Evolutionary conservation across 352 stramenopile genomes (phyloP), one percentile per base, ranked within the genome.

Genomic region (Phytophthora nicotianae): DNA sequence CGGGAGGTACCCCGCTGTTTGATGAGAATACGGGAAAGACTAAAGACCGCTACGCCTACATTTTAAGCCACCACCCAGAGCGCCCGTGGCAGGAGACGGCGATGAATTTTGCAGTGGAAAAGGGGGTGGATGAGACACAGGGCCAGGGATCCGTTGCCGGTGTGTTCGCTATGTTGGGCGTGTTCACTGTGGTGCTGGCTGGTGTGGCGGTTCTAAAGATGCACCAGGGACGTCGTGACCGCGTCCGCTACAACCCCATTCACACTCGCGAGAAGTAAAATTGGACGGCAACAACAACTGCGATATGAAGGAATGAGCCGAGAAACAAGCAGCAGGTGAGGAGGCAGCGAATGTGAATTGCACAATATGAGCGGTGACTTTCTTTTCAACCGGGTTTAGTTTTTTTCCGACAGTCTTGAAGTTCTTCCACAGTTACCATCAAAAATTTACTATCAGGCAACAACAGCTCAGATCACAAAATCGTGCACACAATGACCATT

Each of bases 1-100:
- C 71, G 2, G 87, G 85, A 5, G 87, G 87, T 27, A 93, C 85
- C n/a, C 87, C 87, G 51, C 63, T 95, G 16, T 93, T 93, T 53
- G 59, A 92, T 50, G 83, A 93, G 68, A 68, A 27, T n/a, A 91
- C 79, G 19, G 87, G 85, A 43, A 51, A 57, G 27, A 65, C 33
- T 19, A 75, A 54, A 4, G 80, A 92, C 59, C 70, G 71, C 35
- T 91, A 82, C 60, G 68, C 68, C 48, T 95, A 94, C 78, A 92
- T 95, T 40, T 37, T 81, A 42, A 65, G 51, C 33, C 58, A 62
- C 7, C 81, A 92, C 58, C 74, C 76, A 1, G 68, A 87, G 6
- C 73, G 70, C 0, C 87, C 87, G 47, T 95, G 87, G 87, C 62
- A 74, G 33, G 50, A 65, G 24, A 68, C 58, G 13, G 52, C 54